Evolutionary conservation across 352 stramenopile genomes (phyloP), one percentile per base, ranked within the genome.

Genomic region (Pythium brachiatum): DNA sequence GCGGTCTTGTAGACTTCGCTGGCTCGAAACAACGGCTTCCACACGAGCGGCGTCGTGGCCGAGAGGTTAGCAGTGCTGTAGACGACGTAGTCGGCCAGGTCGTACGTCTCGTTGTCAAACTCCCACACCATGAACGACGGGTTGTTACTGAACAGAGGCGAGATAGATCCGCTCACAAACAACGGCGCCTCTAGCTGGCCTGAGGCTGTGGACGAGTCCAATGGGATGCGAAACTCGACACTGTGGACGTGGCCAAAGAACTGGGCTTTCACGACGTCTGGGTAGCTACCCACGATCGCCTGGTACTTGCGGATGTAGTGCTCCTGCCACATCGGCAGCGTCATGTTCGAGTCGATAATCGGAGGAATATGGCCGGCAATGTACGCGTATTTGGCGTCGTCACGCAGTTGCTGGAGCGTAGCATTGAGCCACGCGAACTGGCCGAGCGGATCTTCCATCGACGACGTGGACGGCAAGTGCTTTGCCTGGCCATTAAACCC

Each of bases 221-320:
- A 50, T 29, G 79, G 74, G 29, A 88, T 55, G 32, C 93, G 89
- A 63, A 97, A 96, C 75, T 98, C 93, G 65, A 97, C 75, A 18
- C 80, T 90, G 74, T 98, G 93, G 6, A 98, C 74, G 73, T 98
- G 93, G 7, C 89, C 93, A 77, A 96, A 98, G 44, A 98, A 69
- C 68, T 95, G 86, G 0, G 79, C 76, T 66, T 97, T 90, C 34
- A 97, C 74, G 47, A 89, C 69, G 25, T 81, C 69, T 0, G 75
- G 43, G 65, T 86, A 92, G 53, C 76, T 43, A 21, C 65, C 60
- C 8, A 97, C 66, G 39, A 97, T 90, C 2, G 60, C 36, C 62
- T 88, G 81, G 78, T 97, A 98, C 44, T 56, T 76, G 0, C 72
- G 62, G 21, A 97, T 86, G 70, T 97, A 98, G 56, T 74, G 66